Base-by-base conservation (phyloP, 192 early-diverging fungal genomes). In the Spizellomyces punctatus region DNA sequence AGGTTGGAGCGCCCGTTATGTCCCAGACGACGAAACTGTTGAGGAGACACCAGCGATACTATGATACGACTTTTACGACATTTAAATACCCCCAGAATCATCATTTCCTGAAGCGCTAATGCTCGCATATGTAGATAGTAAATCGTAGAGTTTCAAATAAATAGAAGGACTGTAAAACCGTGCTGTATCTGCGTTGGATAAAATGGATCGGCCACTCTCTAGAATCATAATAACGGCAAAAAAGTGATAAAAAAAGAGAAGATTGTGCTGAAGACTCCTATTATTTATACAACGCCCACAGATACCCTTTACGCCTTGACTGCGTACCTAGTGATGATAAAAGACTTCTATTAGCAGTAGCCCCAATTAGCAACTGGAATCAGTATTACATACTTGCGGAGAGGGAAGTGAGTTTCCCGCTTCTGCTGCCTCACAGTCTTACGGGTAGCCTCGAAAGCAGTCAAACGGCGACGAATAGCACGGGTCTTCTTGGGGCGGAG, bases 401-500 rank as follows among this genome's bases (percentile, higher is more conserved):
- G 87, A 73, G 93, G 91, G 89, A 96, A 96, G 89, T 94, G 89
- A 50, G 76, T 81, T 58, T 85, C 87, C 90, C 93, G 92, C 91
- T 97, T 97, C 72, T 84, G 82, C 82, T 95, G 91, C 84, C 89
- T 90, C 71, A 91, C 73, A 71, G 96, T 99, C 91, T 92, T 95
- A 76, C 79, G 79, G 67, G 88, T 76, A 52, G 79, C 76, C 86
- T 99, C 94, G 78, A 80, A 66, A 76, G 85, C 79, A 87, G 95
- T 95, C 84, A 99, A 86, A 69, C 91, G 91, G 76, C 95, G 94
- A 67, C 97, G 95, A 83, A 98, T 91, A 73, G 97, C 97, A 80
- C 97, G 94, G 73, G 96, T 99, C 91, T 95, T 95, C 92, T 99
- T 99, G 80, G 84, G 85, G 78, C 97, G 94, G 83, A 99, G 92